Base-by-base conservation (phyloP, 2,329 filamentous ascomycete genomes). In the Stachybotrys chartarum region DNA sequence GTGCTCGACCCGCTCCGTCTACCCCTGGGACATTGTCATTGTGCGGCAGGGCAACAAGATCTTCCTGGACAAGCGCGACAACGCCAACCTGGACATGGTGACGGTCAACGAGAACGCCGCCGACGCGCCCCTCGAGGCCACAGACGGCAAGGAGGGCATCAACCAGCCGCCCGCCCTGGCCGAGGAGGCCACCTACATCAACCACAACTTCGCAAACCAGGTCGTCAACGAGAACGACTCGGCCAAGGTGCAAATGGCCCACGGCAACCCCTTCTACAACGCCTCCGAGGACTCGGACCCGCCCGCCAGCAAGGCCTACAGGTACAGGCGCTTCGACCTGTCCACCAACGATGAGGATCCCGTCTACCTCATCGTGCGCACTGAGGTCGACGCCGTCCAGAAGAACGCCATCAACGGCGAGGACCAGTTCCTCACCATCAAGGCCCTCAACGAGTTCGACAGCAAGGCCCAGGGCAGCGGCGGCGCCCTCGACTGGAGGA, bases 51-150 rank as follows among this genome's bases (percentile, higher is more conserved):
- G 89, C 72, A 90, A 92, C 84, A 97, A 97, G 84, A 86, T 99
- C 74, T 99, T 91, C 85, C 86, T 99, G 62, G 94, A 99, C 82
- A 99, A 99, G 86, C 90, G 94, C 62, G 92, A 97, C 59, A 93
- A 92, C 67, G 91, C 92, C 57, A 90, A 88, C 56, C 84, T 99
- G 53, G 94, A 99, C 76, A 91, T 97, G 84, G 92, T 97, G 59
- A 97, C 93, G 1, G 94, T 99, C 73, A 99, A 99, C 76, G 94
- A 99, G 79, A 99, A 99, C 75, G 94, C 94, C 10, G 89, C 89
- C 58, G 94, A 99, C 72, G 91, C 93, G 30, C 94, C 94, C 44
- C 82, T 97, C 54, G 94, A 99, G 72, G 85, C 88, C 31, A 86
- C 90, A 56, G 93, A 97, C 68, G 91, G 90, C 79, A 95, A 96